A percentile compares a stretch with the other conserved stretches of the same genome.
Evolutionary conservation across 768 basidiomycete genomes (phyloP).

Genomic region (Leccinum barrowsii): DNA sequence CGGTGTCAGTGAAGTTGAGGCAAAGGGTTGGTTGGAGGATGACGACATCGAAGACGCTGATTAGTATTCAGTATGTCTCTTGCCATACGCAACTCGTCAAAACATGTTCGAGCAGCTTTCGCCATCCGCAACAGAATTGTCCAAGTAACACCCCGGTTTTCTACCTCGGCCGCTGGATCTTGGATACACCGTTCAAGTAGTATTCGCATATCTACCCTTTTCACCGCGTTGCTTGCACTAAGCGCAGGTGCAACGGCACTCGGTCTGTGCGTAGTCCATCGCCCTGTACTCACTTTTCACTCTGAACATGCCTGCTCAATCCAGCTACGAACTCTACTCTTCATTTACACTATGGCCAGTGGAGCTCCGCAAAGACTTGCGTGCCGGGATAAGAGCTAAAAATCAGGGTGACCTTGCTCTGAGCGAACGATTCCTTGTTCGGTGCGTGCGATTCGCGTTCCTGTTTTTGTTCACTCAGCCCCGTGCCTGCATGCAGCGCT

Average conservation of each 20-base stretch:
- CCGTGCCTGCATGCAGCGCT: conserved; percentile 37
- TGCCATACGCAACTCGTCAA: background rate
- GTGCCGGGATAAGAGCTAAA: conserved; percentile 61
- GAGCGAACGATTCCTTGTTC: conserved; percentile 49
- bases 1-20: conserved; percentile 22
- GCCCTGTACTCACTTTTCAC: background rate
- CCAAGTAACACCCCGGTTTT: conserved; percentile 8
- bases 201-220: conserved; percentile 38
- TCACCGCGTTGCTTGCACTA: conserved; percentile 35
- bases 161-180: conserved; percentile 1
- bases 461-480: background rate
- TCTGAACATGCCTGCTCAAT: background rate
- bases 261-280: conserved; percentile 37
- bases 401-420: conserved; percentile 50
- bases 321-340: conserved; percentile 54
- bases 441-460: conserved; percentile 38
- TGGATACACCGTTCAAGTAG: conserved; percentile 13
- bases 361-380: conserved; percentile 60
- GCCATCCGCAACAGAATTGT: background rate
- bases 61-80: conserved; percentile 10
- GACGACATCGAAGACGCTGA: conserved; percentile 55
- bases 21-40: conserved; percentile 51
- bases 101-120: background rate
- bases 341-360: conserved; percentile 64
- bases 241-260: conserved; percentile 41